phyloP scores from a whole-genome alignment of 352 stramenopile genomes.

The Pythium graminicola region DNA sequence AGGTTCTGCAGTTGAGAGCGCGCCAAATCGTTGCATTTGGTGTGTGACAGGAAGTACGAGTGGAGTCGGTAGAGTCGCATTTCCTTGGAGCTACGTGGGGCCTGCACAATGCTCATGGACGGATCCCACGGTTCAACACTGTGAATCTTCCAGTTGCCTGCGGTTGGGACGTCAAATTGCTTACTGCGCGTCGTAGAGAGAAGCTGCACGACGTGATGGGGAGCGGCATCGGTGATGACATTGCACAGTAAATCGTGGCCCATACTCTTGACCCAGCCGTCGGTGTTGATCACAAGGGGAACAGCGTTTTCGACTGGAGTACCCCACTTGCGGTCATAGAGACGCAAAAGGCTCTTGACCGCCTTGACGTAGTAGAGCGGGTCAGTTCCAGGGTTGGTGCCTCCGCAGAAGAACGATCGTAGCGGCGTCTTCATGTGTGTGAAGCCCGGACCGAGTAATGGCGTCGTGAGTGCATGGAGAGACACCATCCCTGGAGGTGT shows the following conservation, averaged over 20 bases:
- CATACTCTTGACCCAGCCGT: slow-evolving; percentile 97
- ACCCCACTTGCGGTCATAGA: slow-evolving; percentile 58
- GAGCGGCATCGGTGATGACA: slow-evolving; percentile 78
- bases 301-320: slow-evolving; percentile 23
- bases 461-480: slow-evolving; percentile 81
- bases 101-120: slow-evolving; percentile 41
- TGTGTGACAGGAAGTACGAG: slow-evolving; percentile 66
- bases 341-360: slow-evolving; percentile 56
- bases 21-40: slow-evolving; percentile 24
- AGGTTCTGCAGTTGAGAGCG: slow-evolving; percentile 54
- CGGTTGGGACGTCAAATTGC: slow-evolving; percentile 66
- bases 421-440: slow-evolving; percentile 82
- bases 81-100: slow-evolving; percentile 72
- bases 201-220: slow-evolving; percentile 93
- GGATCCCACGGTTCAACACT: slow-evolving; percentile 66
- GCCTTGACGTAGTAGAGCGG: slow-evolving; percentile 69
- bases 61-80: slow-evolving; percentile 74
- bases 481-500: slow-evolving; percentile 90
- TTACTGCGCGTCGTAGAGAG: slow-evolving; percentile 86
- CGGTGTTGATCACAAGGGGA: slow-evolving; percentile 94
- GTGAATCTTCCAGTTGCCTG: slow-evolving; percentile 44
- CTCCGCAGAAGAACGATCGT: slow-evolving; percentile 69
- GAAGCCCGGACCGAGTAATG: slow-evolving; percentile 89
- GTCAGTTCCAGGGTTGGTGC: slow-evolving; percentile 66
- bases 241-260: slow-evolving; percentile 91